Conservation (phyloP, 768 basidiomycete species). For the Mycena latifolia region DNA sequence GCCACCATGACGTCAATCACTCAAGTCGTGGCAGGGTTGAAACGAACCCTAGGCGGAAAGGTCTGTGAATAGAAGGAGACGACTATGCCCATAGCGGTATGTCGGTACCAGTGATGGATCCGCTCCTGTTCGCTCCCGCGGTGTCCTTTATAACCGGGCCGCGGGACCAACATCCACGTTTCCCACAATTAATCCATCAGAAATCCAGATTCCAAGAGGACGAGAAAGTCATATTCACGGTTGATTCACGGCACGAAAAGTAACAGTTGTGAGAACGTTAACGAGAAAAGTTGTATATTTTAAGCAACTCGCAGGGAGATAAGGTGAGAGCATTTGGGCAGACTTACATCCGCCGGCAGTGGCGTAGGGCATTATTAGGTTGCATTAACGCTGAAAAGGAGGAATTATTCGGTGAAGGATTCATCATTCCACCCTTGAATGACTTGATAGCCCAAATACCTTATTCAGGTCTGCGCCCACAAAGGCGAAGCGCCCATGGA, state of each 20-base stretch:
- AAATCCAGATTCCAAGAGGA: slow-evolving; percentile 6
- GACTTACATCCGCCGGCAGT: slow-evolving; percentile 18
- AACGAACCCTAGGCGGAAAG: no score
- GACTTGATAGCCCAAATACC: slow-evolving; percentile 1
- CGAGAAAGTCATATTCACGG: slow-evolving; percentile 1
- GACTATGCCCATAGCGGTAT: no score
- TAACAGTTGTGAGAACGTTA: no score
- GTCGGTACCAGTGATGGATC: neutral
- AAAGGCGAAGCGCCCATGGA: neutral
- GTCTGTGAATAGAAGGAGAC: no score
- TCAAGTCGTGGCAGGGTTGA: no score
- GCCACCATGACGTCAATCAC: no score
- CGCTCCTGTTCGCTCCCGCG: no score
- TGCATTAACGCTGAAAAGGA: neutral
- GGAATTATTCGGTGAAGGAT: no score
- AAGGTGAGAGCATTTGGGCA: slow-evolving; percentile 11
- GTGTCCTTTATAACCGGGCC: slow-evolving; percentile 8
- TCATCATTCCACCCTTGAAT: no score
- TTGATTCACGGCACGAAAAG: no score
- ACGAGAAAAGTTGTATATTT: slow-evolving; percentile 1
- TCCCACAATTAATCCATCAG: slow-evolving; percentile 23
- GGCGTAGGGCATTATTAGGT: neutral
- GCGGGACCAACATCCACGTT: no score
- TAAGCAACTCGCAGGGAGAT: slow-evolving; percentile 25
- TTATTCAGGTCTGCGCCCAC: neutral